Conservation (phyloP, 2,329 filamentous ascomycete species). For the Tympanopsis confertula region DNA sequence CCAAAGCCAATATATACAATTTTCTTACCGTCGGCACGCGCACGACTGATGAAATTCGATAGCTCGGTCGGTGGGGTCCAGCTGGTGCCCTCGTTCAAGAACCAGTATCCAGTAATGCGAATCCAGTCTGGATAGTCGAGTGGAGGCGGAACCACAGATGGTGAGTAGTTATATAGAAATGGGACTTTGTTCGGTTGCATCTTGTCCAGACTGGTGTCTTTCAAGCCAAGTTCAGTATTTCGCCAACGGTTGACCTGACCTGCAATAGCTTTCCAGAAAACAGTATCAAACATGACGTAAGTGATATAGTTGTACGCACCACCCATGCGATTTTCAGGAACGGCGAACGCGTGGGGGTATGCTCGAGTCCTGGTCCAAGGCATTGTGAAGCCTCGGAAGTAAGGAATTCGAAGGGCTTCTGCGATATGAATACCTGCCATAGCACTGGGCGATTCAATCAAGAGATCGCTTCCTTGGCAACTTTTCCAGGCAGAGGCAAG, state of each 20-base stretch:
- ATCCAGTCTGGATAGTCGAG: constrained; percentile 98
- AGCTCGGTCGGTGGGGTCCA: constrained; percentile 60
- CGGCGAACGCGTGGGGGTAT: constrained; percentile 92
- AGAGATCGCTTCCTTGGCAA: constrained; percentile 74
- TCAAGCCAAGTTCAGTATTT: constrained; percentile 65
- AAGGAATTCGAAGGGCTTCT: constrained; percentile 82
- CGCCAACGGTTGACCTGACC: constrained; percentile 90
- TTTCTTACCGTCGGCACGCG: constrained; percentile 73
- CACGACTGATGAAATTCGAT: constrained; percentile 69
- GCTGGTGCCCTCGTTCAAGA: constrained; percentile 63
- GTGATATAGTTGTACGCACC: constrained; percentile 91
- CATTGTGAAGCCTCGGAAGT: constrained; percentile 97
- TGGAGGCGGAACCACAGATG: constrained; percentile 83
- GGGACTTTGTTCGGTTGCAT: constrained; percentile 96
- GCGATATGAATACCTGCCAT: constrained; percentile 98
- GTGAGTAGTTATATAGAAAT: constrained; percentile 95
- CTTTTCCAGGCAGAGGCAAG: constrained; percentile 71
- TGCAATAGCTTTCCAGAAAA: constrained; percentile 92
- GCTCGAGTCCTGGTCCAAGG: constrained; percentile 93
- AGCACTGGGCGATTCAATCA: constrained; percentile 90
- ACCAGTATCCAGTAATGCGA: constrained; percentile 95
- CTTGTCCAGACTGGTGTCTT: constrained; percentile 73
- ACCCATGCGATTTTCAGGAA: constrained; percentile 85
- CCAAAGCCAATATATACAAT: constrained; percentile 95
- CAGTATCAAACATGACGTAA: constrained; percentile 89